Base-by-base conservation (phyloP, 2,329 filamentous ascomycete species). In the Aspergillus viridinutans region DNA sequence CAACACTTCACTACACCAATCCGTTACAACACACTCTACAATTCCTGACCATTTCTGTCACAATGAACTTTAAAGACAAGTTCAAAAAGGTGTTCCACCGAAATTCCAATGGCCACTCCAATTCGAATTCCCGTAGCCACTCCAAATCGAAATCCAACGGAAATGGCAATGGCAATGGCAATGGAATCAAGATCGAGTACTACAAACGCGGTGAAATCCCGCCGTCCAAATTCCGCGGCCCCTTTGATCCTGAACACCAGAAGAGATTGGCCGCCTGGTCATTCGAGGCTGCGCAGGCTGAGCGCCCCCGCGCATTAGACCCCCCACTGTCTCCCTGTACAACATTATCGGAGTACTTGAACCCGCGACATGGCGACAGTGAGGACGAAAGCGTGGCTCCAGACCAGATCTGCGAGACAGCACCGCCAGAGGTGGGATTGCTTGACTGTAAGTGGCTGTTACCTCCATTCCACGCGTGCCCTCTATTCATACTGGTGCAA, bases 121-220 rank as follows among this genome's bases (percentile, higher is more conserved):
- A 61, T 42, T 28, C 63, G 59, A 62, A 63, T 55, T 51, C 60
- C 53, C 64, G 65, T 38, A 65, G 64, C 29, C 10, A 6, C 32
- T 35, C 32, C 14, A 21, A 56, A 63, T 38, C 63, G 63, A n/a
- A 58, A 64, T 53, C 61, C 52, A 51, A 50, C 50, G 35, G 56
- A 49, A 35, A 61, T 42, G 20, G 61, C 59, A 62, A 63, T 55
- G 20, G 61, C 59, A 62, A 63, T 55, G 66, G 64, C 42, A 66
- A 72, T 52, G 68, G 71, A 38, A 75, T 76, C 49, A 76, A 78
- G 58, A 71, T 80, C 57, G 73, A 79, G 70, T 76, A 80, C 61
- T 81, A 80, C 66, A 75, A 75, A 56, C 75, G 76, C 21, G 64
- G 74, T 62, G 78, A 81, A 63, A 71, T 79, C 20, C 78, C 78